phyloP scores from a whole-genome alignment of 345 rosid species.

The Lepidium sativum region DNA sequence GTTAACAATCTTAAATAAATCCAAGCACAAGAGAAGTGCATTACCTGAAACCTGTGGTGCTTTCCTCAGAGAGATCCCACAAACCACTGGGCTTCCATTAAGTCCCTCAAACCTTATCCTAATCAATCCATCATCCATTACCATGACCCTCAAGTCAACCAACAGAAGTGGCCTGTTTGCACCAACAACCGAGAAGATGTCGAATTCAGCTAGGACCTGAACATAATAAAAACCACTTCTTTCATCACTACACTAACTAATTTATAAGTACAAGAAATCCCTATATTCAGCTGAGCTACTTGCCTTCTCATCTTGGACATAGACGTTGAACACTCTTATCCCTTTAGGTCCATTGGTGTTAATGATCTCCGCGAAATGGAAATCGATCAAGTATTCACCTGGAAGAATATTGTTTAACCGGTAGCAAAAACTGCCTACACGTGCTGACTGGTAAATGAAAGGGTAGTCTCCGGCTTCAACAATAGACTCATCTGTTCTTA shows the following conservation, averaged over 20 bases:
- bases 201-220: constrained; percentile 81
- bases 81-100: constrained; percentile 65
- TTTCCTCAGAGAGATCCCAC: constrained; percentile 80
- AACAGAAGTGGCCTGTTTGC: constrained; percentile 74
- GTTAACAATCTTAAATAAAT: not conserved
- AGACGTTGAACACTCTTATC: constrained; percentile 77
- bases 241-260: not conserved
- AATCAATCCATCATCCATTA: constrained; percentile 57
- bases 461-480: constrained; percentile 76
- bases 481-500: constrained; percentile 61
- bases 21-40: not conserved
- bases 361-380: constrained; percentile 85
- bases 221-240: constrained; percentile 15
- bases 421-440: constrained; percentile 70
- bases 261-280: not conserved
- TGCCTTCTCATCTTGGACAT: constrained; percentile 88
- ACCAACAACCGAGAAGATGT: constrained; percentile 74
- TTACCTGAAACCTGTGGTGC: constrained; percentile 52
- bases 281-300: constrained; percentile 3
- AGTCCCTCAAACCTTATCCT: constrained; percentile 63
- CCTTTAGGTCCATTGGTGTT: constrained; percentile 84
- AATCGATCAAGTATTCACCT: constrained; percentile 64
- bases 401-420: constrained; percentile 40
- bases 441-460: constrained; percentile 60
- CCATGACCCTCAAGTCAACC: constrained; percentile 55